Evolutionary conservation across 2,329 filamentous ascomycete species (phyloP).

Genomic region (Claviceps digitariae): DNA sequence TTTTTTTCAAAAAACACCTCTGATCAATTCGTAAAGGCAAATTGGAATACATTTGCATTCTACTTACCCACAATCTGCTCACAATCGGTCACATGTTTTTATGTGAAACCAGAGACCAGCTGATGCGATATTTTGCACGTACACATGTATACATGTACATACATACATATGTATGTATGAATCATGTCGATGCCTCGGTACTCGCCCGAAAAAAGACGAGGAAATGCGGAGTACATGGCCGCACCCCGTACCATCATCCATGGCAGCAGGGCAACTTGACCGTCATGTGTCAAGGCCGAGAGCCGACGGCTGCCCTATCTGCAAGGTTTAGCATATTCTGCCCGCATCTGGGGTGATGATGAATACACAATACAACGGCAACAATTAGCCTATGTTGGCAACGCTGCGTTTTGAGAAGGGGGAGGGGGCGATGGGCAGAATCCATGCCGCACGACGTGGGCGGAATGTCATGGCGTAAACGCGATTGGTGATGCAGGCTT

Average conservation of each 20-base stretch:
- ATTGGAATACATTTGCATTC: no score
- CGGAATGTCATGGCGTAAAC: neutral
- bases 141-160: neutral
- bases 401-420: neutral
- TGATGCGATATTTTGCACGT: neutral
- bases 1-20: no score
- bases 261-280: neutral
- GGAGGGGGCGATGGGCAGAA: neutral
- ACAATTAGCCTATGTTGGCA: neutral
- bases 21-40: no score
- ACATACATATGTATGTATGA: no score
- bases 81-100: no score
- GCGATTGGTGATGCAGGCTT: neutral
- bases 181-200: neutral
- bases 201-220: neutral
- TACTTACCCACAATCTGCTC: no score
- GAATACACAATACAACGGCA: neutral
- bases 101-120: no score
- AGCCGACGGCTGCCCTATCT: no score
- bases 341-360: no score
- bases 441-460: neutral
- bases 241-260: no score
- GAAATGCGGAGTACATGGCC: neutral
- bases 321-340: no score
- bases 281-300: no score